These are phyloP conservation scores for Fusarium mexicanum DNA, from an alignment of 2,329 filamentous ascomycete genomes.

Conservation along the genomic window DNA sequence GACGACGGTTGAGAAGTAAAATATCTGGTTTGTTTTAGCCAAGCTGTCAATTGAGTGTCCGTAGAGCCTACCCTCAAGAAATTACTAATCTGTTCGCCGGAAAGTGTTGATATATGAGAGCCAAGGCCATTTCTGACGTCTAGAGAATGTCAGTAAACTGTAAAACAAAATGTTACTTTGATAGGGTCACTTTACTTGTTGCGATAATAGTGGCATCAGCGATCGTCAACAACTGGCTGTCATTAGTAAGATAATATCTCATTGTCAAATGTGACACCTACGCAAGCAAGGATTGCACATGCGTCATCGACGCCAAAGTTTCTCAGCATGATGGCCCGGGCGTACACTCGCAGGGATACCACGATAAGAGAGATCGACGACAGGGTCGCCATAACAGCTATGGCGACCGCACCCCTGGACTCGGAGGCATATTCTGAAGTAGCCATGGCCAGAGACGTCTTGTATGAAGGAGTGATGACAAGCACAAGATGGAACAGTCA, in stretches of 20 bases:
- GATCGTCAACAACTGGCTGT: neutral
- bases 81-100: neutral
- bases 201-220: neutral
- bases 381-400: neutral
- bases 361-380: neutral
- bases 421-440: neutral
- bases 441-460: neutral
- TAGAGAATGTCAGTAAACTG: accelerated
- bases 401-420: neutral
- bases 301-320: neutral
- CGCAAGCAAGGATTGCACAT: neutral
- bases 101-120: neutral
- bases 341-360: neutral
- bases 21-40: neutral
- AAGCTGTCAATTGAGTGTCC: accelerated
- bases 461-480: neutral
- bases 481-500: no score
- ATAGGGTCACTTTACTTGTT: neutral
- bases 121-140: neutral
- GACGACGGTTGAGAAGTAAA: neutral
- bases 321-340: neutral
- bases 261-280: neutral
- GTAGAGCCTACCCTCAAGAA: neutral
- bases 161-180: accelerated
- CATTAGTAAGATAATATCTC: neutral